Evolutionary conservation across 2,329 filamentous ascomycete species (phyloP).

Genomic region (Aspergillus japonicus): DNA sequence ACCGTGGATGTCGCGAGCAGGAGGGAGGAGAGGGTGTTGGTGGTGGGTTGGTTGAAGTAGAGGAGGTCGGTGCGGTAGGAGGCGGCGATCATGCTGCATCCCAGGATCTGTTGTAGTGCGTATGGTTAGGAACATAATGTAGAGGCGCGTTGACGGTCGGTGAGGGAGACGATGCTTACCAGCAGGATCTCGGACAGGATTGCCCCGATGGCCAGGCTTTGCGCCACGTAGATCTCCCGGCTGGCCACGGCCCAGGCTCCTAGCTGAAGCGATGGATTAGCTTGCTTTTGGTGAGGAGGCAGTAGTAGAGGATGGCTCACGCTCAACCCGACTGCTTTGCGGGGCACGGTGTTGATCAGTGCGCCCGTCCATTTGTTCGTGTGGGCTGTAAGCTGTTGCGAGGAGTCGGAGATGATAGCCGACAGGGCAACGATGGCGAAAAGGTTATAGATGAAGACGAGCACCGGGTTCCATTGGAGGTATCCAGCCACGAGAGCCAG

Average conservation of each 20-base stretch:
- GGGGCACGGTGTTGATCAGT: slow-evolving; percentile 58
- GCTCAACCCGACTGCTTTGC: slow-evolving; percentile 60
- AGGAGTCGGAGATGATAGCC: slow-evolving; percentile 56
- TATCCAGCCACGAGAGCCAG: slow-evolving; percentile 71
- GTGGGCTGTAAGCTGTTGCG: slow-evolving; percentile 56
- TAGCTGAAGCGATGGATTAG: slow-evolving; percentile 42
- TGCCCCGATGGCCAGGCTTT: slow-evolving; percentile 86
- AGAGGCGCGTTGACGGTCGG: too few relatives aligned
- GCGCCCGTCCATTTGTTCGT: slow-evolving; percentile 56
- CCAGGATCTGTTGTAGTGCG: slow-evolving; percentile 48
- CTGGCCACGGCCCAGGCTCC: slow-evolving; percentile 79
- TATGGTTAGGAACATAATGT: too few relatives aligned
- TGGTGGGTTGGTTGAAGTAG: slow-evolving; percentile 39
- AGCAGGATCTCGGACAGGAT: slow-evolving; percentile 86
- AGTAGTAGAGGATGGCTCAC: slow-evolving; percentile 52
- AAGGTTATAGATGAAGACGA: slow-evolving; percentile 81
- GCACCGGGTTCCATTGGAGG: slow-evolving; percentile 53
- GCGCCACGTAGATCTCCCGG: slow-evolving; percentile 81
- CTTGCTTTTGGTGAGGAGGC: not conserved
- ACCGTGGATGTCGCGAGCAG: slow-evolving; percentile 70
- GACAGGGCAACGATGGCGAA: slow-evolving; percentile 61
- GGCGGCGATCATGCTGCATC: slow-evolving; percentile 70
- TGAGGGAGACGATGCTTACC: slow-evolving; percentile 31
- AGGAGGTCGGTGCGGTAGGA: slow-evolving; percentile 66
- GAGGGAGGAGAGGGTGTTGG: slow-evolving; percentile 52